Evolutionary conservation across 2,329 filamentous ascomycete species (phyloP), one percentile per base, ranked within the genome.

Genomic region (Kalmusia sp.): DNA sequence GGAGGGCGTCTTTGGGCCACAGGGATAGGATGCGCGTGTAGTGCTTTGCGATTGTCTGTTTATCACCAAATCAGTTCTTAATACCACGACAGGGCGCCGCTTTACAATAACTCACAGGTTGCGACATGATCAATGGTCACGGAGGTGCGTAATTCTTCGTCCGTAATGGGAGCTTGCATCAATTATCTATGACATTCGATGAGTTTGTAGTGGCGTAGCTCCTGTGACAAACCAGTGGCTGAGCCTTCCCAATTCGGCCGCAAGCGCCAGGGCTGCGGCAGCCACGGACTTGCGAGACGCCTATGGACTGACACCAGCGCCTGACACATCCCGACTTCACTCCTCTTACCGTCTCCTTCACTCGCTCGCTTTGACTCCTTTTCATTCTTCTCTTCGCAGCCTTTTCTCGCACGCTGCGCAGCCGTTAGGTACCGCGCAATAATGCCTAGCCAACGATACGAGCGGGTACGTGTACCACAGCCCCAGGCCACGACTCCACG

Each of bases 1-100:
- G 80, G 31, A 83, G 76, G 33, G 69, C 63, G 67, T 83, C 81
- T 54, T 73, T 72, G 22, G 81, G 81, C 81, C 81, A 83, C 65
- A 75, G 75, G 51, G 70, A 55, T 49, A 81, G 69, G 61, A 82
- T 74, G 64, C 81, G 79, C 11, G 76, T 68, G 71, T 82, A 83
- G 68, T 82, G 79, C 52, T 76, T 76, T 62, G 72, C 62, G 61
- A 79, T 71, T 39, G 51, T 61, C 65, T 70, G 61, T 63, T n/a
- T 33, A 12, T 4, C 8, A 5, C 11, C 21, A 17, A 14, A 19
- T 48, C 8, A 53, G 51, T 46, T n/a, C 30, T 6, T 14, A 11
- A 27, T 9, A 22, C 7, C 12, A 17, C 11, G 12, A n/a, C 19
- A 25, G 12, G 21, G 2, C 14, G 21, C n/a, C 9, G 11, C 4